Base-by-base conservation (phyloP, 257 asterid genomes). In the Forsythia viridissima region DNA sequence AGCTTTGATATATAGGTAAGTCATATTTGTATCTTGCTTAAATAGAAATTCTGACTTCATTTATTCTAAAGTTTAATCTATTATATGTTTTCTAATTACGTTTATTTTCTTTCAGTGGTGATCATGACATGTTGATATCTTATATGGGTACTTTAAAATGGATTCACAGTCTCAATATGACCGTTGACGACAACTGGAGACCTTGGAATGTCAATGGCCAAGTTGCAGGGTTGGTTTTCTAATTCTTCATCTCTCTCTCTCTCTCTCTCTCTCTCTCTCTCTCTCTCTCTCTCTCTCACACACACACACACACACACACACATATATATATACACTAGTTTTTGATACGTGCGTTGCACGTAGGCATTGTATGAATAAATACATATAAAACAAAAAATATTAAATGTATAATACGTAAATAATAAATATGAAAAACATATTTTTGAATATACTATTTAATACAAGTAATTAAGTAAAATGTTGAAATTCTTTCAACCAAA, bases 141-240 rank as follows among this genome's bases (percentile, higher is more conserved):
- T 74, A 72, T 8, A 76, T 70, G 48, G 70, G 79, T 18, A 69
- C 85, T 11, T 74, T 77, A 74, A 68, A 73, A 73, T 82, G 82
- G 82, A 78, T 82, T 46, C 55, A 43, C 6, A 57, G 6, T 74
- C 52, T 82, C 15, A 77, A 77, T 55, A 67, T 72, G 18, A n/a
- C 82, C 8, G 67, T 77, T 7, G 70, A 41, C 40, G 79, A 78
- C 4, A 43, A 74, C n/a, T 82, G 85, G 85, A 77, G 80, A 3
- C 85, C 80, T n/a, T 78, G 93, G 91, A 75, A 3, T 3, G 80
- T 86, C 6, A 67, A 81, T 7, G 85, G 77, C 3, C 89, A 89
- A 87, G 84, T 86, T 73, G 90, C 89, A 63, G 93, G 93, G 91
- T 85, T 1, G 43, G 80, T 34, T 70, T 76, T 8, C 36, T 6